A percentile compares a stretch with the other conserved stretches of the same genome.
phyloP scores from a whole-genome alignment of 2,329 filamentous ascomycete species.

The Claviceps pusilla region DNA sequence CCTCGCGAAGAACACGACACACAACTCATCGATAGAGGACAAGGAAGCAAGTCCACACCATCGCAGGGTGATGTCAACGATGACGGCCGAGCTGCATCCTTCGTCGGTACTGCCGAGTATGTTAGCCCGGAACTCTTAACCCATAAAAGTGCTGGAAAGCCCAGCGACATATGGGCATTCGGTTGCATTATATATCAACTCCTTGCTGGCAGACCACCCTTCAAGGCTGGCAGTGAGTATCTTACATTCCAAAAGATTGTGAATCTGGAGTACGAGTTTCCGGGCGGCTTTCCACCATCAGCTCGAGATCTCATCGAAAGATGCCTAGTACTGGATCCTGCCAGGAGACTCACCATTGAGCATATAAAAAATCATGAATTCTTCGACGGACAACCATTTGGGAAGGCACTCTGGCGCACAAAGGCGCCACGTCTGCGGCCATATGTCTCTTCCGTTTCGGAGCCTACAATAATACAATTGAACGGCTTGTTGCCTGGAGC shows the following conservation, averaged over 20 bases:
- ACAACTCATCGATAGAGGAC: slow-evolving; percentile 23
- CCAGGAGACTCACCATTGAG: slow-evolving; percentile 72
- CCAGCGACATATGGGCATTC: slow-evolving; percentile 95
- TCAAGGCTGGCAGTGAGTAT: slow-evolving; percentile 92
- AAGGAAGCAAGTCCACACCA: slow-evolving; percentile 10
- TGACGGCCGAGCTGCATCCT: slow-evolving; percentile 71
- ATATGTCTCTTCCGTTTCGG: slow-evolving; percentile 62
- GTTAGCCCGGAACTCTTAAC: slow-evolving; percentile 94
- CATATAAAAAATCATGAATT: slow-evolving; percentile 96
- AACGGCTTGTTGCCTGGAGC: slow-evolving; percentile 34
- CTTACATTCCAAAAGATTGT: slow-evolving; percentile 98
- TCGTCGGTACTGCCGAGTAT: slow-evolving; percentile 95
- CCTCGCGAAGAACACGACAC: slow-evolving; percentile 27
- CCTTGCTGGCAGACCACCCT: slow-evolving; percentile 85
- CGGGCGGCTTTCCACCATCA: slow-evolving; percentile 68
- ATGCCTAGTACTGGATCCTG: slow-evolving; percentile 75
- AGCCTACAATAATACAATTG: slow-evolving; percentile 59
- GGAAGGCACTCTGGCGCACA: slow-evolving; percentile 71
- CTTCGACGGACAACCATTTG: slow-evolving; percentile 76
- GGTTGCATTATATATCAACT: slow-evolving; percentile 97
- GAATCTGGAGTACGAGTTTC: slow-evolving; percentile 84
- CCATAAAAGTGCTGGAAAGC: slow-evolving; percentile 93
- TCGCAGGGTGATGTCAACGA: slow-evolving; percentile 31
- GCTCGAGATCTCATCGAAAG: slow-evolving; percentile 84
- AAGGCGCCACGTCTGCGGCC: slow-evolving; percentile 78